Evolutionary conservation across 1,284 basidiomycete species (phyloP).

Genomic region (Trametes sp.): DNA sequence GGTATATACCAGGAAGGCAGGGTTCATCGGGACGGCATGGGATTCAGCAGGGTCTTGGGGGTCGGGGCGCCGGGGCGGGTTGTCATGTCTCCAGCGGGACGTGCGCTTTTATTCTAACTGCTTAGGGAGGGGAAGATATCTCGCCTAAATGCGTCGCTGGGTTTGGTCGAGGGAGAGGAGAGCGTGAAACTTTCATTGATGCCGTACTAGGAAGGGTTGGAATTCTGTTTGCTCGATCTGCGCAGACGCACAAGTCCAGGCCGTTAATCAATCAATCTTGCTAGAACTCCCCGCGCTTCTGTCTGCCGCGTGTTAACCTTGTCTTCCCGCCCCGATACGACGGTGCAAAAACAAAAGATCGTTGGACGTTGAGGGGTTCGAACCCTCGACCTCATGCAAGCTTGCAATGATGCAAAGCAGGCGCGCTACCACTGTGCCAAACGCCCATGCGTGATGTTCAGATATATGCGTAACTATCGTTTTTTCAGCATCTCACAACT

Average conservation of each 20-base stretch:
- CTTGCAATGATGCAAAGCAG: constrained; percentile 32
- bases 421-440: constrained; percentile 41
- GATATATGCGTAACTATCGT: too few species aligned
- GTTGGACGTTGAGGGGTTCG: constrained; percentile 39
- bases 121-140: neutral
- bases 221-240: constrained; percentile 33
- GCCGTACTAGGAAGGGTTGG: constrained; percentile 26
- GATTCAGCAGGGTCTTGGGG: constrained; percentile 8
- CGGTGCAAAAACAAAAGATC: constrained; percentile 3
- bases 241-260: constrained; percentile 30
- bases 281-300: constrained; percentile 32
- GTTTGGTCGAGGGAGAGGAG: constrained; percentile 5
- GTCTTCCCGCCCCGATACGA: neutral
- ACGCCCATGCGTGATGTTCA: constrained; percentile 36
- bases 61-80: constrained; percentile 9
- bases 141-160: constrained; percentile 16
- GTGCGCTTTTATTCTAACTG: constrained; percentile 3
- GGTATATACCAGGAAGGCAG: constrained; percentile 11
- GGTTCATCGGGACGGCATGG: constrained; percentile 21
- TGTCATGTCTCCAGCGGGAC: neutral
- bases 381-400: constrained; percentile 41
- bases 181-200: constrained; percentile 31
- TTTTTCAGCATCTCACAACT: too few species aligned
- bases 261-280: constrained; percentile 40
- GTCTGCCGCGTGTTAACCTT: constrained; percentile 25